Conservation (phyloP, 148 eudicot genomes). For the Limonium bicolor region DNA sequence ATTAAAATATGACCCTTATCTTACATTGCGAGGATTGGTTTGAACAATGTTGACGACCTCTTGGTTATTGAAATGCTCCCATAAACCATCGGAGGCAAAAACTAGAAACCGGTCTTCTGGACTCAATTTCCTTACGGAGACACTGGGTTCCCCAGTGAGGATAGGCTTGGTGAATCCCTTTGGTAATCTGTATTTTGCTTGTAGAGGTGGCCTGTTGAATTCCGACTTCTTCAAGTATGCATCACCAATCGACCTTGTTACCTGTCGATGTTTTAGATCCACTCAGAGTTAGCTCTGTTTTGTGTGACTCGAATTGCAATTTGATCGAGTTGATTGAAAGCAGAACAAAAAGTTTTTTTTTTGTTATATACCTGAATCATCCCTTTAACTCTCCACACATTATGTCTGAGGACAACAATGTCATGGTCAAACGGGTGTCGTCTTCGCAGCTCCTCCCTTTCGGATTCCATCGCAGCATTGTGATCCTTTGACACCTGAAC, state of each 20-base stretch:
- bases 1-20: too few relatives aligned
- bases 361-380: constrained; percentile 84
- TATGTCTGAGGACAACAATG: constrained; percentile 62
- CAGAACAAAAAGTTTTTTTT: too few relatives aligned
- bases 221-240: constrained; percentile 70
- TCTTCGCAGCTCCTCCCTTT: constrained; percentile 46
- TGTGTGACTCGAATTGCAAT: too few relatives aligned
- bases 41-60: constrained; percentile 63
- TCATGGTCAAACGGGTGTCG: constrained; percentile 61
- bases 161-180: constrained; percentile 43
- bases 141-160: constrained; percentile 53
- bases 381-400: constrained; percentile 92
- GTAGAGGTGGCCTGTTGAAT: constrained; percentile 58
- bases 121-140: constrained; percentile 35
- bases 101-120: constrained; percentile 65
- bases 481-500: constrained; percentile 74
- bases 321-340: too few relatives aligned
- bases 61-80: constrained; percentile 86
- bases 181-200: constrained; percentile 44
- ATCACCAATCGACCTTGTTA: constrained; percentile 83
- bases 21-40: constrained; percentile 42
- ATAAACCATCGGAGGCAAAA: constrained; percentile 84
- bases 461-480: constrained; percentile 48
- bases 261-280: constrained; percentile 15
- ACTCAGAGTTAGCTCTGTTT: neutral